Percentiles rank a stretch among this genome's conserved stretches.
Evolutionary conservation across 495 filamentous ascomycete species (phyloP).

Genomic region (Hypoxylon perforatum): DNA sequence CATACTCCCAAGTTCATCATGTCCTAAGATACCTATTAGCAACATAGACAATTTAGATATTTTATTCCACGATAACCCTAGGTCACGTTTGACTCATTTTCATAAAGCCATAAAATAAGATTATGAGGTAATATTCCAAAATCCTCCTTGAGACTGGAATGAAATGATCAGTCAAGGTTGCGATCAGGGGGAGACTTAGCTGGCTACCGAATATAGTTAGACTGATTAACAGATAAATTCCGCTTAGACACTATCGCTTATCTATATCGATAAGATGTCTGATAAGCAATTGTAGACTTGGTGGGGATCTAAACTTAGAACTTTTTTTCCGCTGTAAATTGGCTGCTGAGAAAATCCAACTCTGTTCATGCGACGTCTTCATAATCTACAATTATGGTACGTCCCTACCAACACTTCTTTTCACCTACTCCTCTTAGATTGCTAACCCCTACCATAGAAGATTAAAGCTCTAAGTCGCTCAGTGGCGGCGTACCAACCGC

Average conservation of each 20-base stretch:
- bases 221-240: no score
- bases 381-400: constrained; percentile 25
- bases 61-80: no score
- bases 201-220: no score
- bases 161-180: no score
- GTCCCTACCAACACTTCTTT: neutral
- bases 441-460: constrained; percentile 64
- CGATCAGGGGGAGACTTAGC: no score
- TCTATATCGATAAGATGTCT: constrained; percentile 27
- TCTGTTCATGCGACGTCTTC: constrained; percentile 16
- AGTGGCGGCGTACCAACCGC: constrained; percentile 78
- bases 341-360: constrained; percentile 6
- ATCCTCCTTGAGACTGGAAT: no score
- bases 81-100: no score
- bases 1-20: no score
- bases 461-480: constrained; percentile 91
- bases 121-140: no score
- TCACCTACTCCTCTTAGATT: neutral
- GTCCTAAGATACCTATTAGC: no score
- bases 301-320: constrained; percentile 24
- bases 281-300: constrained; percentile 13
- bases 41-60: no score
- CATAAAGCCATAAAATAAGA: no score
- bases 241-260: neutral
- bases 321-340: constrained; percentile 26